These are phyloP conservation scores for Colletotrichum cuscutae DNA, from an alignment of 2,329 filamentous ascomycete genomes.

Conservation along the genomic window DNA sequence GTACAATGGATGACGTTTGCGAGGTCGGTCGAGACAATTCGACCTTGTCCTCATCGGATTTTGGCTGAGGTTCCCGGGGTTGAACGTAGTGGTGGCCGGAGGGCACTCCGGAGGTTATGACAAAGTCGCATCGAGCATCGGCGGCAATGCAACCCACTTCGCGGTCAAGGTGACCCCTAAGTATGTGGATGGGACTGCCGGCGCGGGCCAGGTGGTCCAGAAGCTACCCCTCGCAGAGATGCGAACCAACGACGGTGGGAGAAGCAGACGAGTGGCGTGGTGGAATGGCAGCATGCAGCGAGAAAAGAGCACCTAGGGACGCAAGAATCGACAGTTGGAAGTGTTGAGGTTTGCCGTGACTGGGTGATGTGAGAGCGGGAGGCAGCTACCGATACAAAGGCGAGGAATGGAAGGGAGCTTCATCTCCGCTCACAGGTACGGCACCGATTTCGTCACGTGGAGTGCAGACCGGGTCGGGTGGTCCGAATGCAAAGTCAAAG, in stretches of 20 bases:
- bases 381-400: background rate
- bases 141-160: slow-evolving; percentile 7
- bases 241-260: background rate
- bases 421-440: background rate
- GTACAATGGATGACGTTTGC: slow-evolving; percentile 4
- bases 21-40: background rate
- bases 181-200: background rate
- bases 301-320: slow-evolving; percentile 14
- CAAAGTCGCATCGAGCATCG: background rate
- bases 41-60: background rate
- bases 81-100: background rate
- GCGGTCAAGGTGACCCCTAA: background rate
- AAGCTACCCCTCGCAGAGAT: slow-evolving; percentile 21
- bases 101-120: background rate
- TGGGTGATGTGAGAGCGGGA: background rate
- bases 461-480: background rate
- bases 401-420: background rate
- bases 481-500: slow-evolving; percentile 25
- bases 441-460: slow-evolving; percentile 17
- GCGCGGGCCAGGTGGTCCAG: background rate
- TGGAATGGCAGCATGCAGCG: slow-evolving; percentile 13
- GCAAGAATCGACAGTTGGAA: background rate
- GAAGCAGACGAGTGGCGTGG: slow-evolving; percentile 12
- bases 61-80: background rate
- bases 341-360: slow-evolving; percentile 6